Evolutionary conservation across 495 filamentous ascomycete genomes (phyloP), one percentile per base, ranked within the genome.

Genomic region (Aspergillus incahuasiensis): DNA sequence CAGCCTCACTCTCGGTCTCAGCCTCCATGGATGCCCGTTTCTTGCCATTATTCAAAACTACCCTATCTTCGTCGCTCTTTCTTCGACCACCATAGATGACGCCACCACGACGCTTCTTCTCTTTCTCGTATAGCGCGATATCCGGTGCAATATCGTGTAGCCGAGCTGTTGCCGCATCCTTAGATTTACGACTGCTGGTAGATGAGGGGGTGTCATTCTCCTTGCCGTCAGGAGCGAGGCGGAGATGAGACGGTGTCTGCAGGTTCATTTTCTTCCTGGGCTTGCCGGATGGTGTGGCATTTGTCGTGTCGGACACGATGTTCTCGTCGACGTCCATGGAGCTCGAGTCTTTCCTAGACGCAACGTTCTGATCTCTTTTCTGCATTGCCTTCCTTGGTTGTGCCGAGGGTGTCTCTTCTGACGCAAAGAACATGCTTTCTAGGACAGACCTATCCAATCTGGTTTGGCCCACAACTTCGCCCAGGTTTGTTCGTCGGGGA

Each of bases 381-480:
- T 73, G 64, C 71, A 73, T 73, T 6, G 63, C 64, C n/a, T 65
- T 63, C 32, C 57, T 64, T 2, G 52, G 48, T 38, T 45, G 63
- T 11, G 67, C 62, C n/a, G 50, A 46, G 12, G 28, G 42, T 48
- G 56, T 49, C 8, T 72, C 66, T 19, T 71, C 67, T 22, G 63
- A 58, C 11, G 80, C 65, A 62, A 80, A 86, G 55, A 83, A 84
- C n/a, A 74, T 51, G 25, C 66, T 70, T 61, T 86, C 79, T 1
- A 87, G 67, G 21, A 79, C 75, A 45, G 70, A 58, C 32, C 66
- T 73, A 62, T 89, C 80, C 41, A 90, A 78, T 60, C 69, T 81
- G 0, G 90, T 97, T 68, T 95, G 87, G 32, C 94, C 94, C 55
- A 94, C 87, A 56, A 97, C 81, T 66, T 97, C 94, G 28, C 90